Conservation (phyloP, 306 rosid genomes). For the Carpinus fangiana region DNA sequence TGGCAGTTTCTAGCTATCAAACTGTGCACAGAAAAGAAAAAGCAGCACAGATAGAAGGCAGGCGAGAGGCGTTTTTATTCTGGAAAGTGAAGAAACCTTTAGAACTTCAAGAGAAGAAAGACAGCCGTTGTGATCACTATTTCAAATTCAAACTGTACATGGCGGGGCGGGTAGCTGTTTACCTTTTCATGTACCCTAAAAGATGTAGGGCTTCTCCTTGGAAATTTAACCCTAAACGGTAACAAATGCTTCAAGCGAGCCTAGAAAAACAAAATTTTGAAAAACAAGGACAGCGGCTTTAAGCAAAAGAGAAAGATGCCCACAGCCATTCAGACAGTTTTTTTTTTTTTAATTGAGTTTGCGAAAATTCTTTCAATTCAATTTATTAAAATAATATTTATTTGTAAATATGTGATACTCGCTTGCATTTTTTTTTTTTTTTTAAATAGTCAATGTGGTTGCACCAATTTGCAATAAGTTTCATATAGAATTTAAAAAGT, state of each 20-base stretch:
- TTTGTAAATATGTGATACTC: too few species aligned
- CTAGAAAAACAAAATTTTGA: too few species aligned
- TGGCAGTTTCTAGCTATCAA: neutral
- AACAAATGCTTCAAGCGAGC: neutral
- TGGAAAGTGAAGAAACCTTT: neutral
- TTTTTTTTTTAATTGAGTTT: too few species aligned
- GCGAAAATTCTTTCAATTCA: neutral
- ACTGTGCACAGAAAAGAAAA: neutral
- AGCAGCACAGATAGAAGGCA: neutral
- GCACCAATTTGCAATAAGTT: too few species aligned
- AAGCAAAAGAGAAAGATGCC: neutral
- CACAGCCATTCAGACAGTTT: too few species aligned
- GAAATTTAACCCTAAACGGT: neutral
- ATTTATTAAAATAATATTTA: too few species aligned
- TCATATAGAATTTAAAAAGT: too few species aligned
- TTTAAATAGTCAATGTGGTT: too few species aligned
- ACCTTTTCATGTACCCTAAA: neutral
- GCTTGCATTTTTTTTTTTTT: too few species aligned
- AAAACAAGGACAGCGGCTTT: neutral
- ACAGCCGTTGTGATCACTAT: constrained; percentile 5
- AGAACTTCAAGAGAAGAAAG: constrained; percentile 4
- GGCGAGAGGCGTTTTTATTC: neutral
- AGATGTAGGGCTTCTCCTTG: neutral
- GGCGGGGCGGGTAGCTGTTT: constrained; percentile 1
- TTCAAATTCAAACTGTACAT: constrained; percentile 1